Base-by-base conservation (phyloP, 1,284 basidiomycete species). In the Fomitopsis pinicola region DNA sequence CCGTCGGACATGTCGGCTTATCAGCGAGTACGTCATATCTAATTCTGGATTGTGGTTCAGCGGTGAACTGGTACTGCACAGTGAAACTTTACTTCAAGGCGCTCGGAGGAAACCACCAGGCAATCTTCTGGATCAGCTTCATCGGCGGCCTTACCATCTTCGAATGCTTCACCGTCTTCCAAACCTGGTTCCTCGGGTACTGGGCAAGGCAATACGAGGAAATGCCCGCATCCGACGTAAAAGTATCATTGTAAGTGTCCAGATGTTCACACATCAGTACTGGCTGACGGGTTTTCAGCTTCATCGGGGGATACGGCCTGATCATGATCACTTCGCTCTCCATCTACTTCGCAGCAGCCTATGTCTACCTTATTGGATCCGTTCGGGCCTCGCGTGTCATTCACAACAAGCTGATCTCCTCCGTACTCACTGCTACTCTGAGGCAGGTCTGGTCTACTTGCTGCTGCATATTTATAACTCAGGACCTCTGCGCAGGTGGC, bases 1-100 rank as follows among this genome's bases (percentile, higher is more conserved):
- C 80, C 2, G 75, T 81, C 59, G 87, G 86, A 2, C 80, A 82
- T 58, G 79, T 87, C 5, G 77, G 83, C 56, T 80, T 80, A 75
- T 60, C 69, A 17, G 78, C 81, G 6, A 56, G 79, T 80, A 63
- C 57, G 74, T 71, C 35, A 55, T 45, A 0, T 38, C 14, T 19
- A 12, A 22, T 2, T 17, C 3, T 28, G 15, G 1, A 38, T 30
- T 33, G 1, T 19, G n/a, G 6, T 1, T 35, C 45, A 76, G 82
- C 12, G 75, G 36, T 46, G 33, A 56, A 33, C 36, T 2, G 30
- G 10, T 26, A 15, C 14, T 36, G 12, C 15, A 17, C 45, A 76
- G 75, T 75, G 48, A 70, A 70, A 45, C 59, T 76, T 19, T 76
- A 66, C 64, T 55, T 75, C 12, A 45, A 66, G 0, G 71, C 67